A percentile compares a stretch with the other conserved stretches of the same genome.
These are phyloP conservation scores for Citrus trifoliata DNA, from an alignment of 345 rosid genomes.

Conservation along the genomic window DNA sequence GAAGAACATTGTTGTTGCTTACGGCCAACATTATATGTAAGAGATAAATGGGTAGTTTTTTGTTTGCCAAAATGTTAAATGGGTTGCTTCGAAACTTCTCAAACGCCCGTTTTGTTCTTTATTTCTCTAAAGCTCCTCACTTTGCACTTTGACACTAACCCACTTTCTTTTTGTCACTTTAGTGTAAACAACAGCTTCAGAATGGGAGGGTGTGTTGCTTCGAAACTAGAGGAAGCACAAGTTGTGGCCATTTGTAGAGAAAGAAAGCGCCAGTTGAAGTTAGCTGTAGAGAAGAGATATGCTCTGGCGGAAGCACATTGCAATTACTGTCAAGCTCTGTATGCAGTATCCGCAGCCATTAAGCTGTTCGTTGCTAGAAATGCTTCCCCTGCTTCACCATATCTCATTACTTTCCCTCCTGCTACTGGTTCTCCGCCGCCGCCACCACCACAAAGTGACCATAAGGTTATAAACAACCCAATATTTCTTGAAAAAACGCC, in stretches of 20 bases:
- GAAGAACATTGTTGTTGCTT: background rate
- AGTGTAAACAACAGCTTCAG: background rate
- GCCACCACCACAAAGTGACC: constrained; percentile 12
- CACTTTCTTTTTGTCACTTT: constrained; percentile 25
- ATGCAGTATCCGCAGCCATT: constrained; percentile 65
- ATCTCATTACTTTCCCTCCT: constrained; percentile 56
- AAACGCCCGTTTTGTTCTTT: constrained; percentile 9
- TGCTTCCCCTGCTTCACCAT: constrained; percentile 63
- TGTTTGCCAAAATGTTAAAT: constrained; percentile 15
- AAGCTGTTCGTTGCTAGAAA: constrained; percentile 75
- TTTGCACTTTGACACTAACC: constrained; percentile 21
- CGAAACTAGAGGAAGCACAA: constrained; percentile 63
- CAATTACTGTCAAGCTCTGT: constrained; percentile 61
- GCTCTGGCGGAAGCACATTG: constrained; percentile 66
- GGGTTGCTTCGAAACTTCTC: constrained; percentile 13
- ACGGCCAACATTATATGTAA: background rate
- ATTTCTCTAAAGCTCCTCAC: constrained; percentile 4
- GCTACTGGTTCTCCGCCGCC: constrained; percentile 28
- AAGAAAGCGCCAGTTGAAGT: constrained; percentile 55
- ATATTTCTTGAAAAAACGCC: constrained; percentile 54
- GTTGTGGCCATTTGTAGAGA: constrained; percentile 70
- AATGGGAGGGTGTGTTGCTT: constrained; percentile 80
- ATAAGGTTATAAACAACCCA: constrained; percentile 41
- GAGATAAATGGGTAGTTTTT: constrained; percentile 20
- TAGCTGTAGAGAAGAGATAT: constrained; percentile 57